Base-by-base conservation (phyloP, 495 filamentous ascomycete genomes). In the Recurvomyces mirabilis region DNA sequence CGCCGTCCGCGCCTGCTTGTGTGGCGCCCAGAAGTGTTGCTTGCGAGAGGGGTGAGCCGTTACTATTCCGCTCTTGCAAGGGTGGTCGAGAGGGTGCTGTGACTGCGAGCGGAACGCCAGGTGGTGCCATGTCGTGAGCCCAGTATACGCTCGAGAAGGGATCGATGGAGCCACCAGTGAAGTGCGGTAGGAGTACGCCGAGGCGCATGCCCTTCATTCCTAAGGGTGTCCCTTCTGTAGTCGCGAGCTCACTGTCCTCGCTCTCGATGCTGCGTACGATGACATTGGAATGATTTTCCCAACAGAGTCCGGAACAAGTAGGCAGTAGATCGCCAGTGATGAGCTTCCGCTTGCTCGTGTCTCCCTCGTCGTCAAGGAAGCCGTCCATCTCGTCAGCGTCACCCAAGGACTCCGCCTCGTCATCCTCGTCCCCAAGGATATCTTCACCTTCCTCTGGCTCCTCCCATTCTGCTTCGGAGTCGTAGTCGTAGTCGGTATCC, bases 381-480 rank as follows among this genome's bases (percentile, higher is more conserved):
- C 72, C 79, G 6, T 79, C 77, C 71, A 84, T 72, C 32, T 81
- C 81, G 34, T 81, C 78, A 4, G 73, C 74, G 18, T 67, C 72
- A 4, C 77, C 79, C 0, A 61, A 51, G 17, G 74, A 75, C 33
- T 79, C 73, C 10, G 75, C 74, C 19, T 86, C 82, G 5, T 94
- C 89, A 32, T 93, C 87, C 17, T 83, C 82, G 41, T 88, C 81
- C 0, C 78, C 82, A 43, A 76, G 75, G 4, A 84, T 60, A 32
- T 87, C 79, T 53, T 68, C 72, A 38, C 80, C 85, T 55, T 91
- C 85, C 39, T 83, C 82, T 2, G 77, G 75, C 53, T 81, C 78
- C 50, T 86, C 81, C 86, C 91, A 98, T 63, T 95, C 93, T 0
- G 82, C 88, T 59, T 99, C 91, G 0, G 88, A 95, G 56, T 96